These are phyloP conservation scores for Phytopythium helicoides DNA, from an alignment of 352 stramenopile species.

Conservation along the genomic window DNA sequence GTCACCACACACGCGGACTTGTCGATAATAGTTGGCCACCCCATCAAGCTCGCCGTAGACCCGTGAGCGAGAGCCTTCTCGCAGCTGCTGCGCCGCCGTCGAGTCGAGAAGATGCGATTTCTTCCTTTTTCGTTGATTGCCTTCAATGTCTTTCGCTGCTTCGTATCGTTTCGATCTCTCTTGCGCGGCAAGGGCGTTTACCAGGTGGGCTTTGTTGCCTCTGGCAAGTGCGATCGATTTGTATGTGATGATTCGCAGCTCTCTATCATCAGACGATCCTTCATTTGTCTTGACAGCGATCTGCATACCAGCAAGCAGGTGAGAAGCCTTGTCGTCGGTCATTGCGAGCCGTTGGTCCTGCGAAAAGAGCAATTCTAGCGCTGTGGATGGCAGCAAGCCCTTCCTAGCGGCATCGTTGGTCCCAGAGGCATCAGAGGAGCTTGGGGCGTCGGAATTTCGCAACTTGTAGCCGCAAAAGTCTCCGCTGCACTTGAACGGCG, in stretches of 20 bases:
- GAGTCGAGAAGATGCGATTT: conserved; percentile 39
- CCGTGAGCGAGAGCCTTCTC: conserved; percentile 42
- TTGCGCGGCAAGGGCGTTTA: conserved; percentile 9
- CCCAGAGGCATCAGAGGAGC: conserved; percentile 9
- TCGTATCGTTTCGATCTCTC: not conserved
- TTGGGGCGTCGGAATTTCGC: conserved; percentile 7
- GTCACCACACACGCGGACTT: conserved; percentile 79
- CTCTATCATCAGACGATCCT: conserved; percentile 7
- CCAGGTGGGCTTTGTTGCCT: conserved; percentile 47
- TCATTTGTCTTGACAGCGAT: conserved; percentile 17
- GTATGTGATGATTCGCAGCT: conserved; percentile 67
- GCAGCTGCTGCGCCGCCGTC: conserved; percentile 53
- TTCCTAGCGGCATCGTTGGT: not conserved
- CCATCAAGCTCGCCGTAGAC: conserved; percentile 56
- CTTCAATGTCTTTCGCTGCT: not conserved
- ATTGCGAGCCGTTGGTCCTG: conserved; percentile 39
- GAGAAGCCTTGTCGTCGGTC: conserved; percentile 30
- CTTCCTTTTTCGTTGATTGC: not conserved
- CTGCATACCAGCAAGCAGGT: conserved; percentile 36
- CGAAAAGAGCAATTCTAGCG: conserved; percentile 51
- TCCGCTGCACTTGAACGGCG: conserved; percentile 74
- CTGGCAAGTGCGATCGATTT: conserved; percentile 77
- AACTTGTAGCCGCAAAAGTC: conserved; percentile 69
- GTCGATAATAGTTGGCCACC: conserved; percentile 76
- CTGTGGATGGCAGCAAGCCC: conserved; percentile 13